Evolutionary conservation across 495 filamentous ascomycete species (phyloP).

Genomic region (Aspergillus funiculosus): DNA sequence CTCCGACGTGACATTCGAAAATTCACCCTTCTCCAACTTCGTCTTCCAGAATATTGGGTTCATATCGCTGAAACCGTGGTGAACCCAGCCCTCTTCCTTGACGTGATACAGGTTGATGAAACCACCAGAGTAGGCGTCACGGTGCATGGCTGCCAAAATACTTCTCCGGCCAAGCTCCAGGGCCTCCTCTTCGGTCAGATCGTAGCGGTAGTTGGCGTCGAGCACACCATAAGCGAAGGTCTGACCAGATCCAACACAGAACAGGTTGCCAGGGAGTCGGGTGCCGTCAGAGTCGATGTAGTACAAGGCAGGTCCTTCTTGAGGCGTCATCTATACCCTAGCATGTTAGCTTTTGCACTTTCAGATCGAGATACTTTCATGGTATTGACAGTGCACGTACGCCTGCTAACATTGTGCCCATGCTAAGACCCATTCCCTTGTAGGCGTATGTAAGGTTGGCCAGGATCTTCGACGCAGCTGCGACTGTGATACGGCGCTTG

Average conservation of each 20-base stretch:
- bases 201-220: constrained; percentile 89
- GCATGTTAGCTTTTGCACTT: not conserved
- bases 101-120: constrained; percentile 99
- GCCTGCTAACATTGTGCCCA: constrained; percentile 99
- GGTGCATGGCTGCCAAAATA: constrained; percentile 95
- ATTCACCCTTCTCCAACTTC: constrained; percentile 96
- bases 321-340: constrained; percentile 56
- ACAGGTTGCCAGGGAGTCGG: constrained; percentile 83
- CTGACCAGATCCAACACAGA: constrained; percentile 97
- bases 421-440: constrained; percentile 94
- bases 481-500: constrained; percentile 96
- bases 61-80: constrained; percentile 93
- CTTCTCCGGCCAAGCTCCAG: constrained; percentile 82
- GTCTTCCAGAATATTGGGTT: constrained; percentile 99
- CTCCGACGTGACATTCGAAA: constrained; percentile 88
- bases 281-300: constrained; percentile 99
- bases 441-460: constrained; percentile 96
- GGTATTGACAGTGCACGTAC: constrained; percentile 43
- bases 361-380: too few relatives aligned
- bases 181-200: constrained; percentile 77
- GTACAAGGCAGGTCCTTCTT: constrained; percentile 95
- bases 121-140: constrained; percentile 95
- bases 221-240: constrained; percentile 98
- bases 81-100: constrained; percentile 97
- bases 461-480: constrained; percentile 95